A percentile compares a stretch with the other conserved stretches of the same genome.
Evolutionary conservation across 2,329 filamentous ascomycete species (phyloP).

Genomic region (Tricladium varicosporioides): DNA sequence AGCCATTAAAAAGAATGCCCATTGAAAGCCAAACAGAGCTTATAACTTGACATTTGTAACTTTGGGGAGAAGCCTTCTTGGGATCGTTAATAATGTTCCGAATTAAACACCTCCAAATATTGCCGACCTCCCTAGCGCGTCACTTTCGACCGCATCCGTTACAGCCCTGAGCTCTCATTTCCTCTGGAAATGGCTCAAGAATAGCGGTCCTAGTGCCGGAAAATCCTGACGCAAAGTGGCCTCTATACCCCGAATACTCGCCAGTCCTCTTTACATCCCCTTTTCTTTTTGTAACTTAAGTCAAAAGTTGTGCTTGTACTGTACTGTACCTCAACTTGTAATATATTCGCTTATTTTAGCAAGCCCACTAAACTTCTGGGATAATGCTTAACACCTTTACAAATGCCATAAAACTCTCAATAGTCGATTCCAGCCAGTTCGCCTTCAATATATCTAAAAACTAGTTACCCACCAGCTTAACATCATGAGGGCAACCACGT

Average conservation of each 20-base stretch:
- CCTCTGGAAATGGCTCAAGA: no score
- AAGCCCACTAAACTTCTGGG: background rate
- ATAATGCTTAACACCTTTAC: slow-evolving; percentile 3
- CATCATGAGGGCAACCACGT: slow-evolving; percentile 37
- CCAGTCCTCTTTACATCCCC: background rate
- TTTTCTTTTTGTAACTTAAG: background rate
- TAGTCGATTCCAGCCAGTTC: background rate
- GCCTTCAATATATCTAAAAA: background rate
- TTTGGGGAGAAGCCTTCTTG: no score
- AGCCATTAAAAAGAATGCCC: no score
- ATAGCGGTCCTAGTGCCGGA: no score
- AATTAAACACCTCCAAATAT: no score
- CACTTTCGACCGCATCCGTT: no score
- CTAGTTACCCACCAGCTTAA: background rate
- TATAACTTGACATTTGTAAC: no score
- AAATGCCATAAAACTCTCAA: background rate
- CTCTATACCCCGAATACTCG: background rate
- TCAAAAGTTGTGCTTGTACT: background rate
- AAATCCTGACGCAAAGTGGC: background rate
- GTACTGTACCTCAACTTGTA: no score
- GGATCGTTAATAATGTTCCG: no score
- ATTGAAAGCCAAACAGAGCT: no score
- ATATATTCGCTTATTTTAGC: background rate
- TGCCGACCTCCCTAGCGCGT: no score
- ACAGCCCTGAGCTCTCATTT: no score